Base-by-base conservation (phyloP, 441 rosid species). In the Erodium trifolium region DNA sequence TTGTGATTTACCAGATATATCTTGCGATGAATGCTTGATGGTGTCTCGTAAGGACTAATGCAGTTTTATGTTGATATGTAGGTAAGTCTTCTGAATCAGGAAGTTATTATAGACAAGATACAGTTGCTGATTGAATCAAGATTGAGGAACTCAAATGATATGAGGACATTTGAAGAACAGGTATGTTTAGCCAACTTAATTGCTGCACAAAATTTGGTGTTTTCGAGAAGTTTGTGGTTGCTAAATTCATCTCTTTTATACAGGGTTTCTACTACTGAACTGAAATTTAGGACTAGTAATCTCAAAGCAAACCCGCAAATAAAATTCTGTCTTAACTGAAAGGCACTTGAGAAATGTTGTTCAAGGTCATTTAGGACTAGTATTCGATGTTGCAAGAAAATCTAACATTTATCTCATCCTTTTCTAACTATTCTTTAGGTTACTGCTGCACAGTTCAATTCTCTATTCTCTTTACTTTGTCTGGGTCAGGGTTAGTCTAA, bases 61-160 rank as follows among this genome's bases (percentile, higher is more conserved):
- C 63, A 17, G 31, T 63, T 27, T 63, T 63, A 57, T 68, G 37
- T 64, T 66, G 57, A 67, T 69, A 34, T 86, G 83, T 87, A 88
- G 93, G 93, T 88, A 53, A 91, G 96, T 84, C 93, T 94, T 75
- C 76, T 94, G 75, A 94, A 90, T 78, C 97, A 91, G 81, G 99
- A 91, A 81, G 74, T 78, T 67, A 85, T 94, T 35, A 78, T 91
- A 67, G 93, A 85, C 78, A 84, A 81, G 84, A 87, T 93, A 82
- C 95, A 93, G 72, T 80, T 88, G 70, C 85, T 77, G 67, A 85
- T 88, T 66, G 99, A 91, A 78, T 74, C 77, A 67, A 85, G 83
- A 72, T 81, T 93, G 79, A 84, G 96, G 77, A 83, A 80, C 73
- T 83, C 92, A 74, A 83, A 93, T 82, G 92, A 88, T 70, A 73